Conservation (phyloP, 257 asterid species). For the Fraxinus americana region DNA sequence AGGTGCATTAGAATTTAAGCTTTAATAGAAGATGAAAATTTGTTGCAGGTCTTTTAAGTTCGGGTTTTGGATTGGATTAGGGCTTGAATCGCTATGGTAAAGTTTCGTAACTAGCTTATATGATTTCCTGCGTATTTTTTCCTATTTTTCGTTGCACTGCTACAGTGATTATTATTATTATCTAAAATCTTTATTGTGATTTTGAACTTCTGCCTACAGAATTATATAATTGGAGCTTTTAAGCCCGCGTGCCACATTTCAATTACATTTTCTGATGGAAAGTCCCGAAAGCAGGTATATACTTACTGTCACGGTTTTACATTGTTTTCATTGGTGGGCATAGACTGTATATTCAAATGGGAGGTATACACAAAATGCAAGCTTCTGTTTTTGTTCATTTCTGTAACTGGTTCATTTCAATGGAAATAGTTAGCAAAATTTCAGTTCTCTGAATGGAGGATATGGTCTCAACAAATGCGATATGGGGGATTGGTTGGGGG, state of each 20-base stretch:
- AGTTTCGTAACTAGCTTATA: background rate
- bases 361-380: background rate
- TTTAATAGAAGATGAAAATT: background rate
- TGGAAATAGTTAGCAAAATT: background rate
- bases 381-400: background rate
- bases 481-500: background rate
- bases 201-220: conserved; percentile 27
- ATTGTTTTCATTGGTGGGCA: background rate
- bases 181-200: background rate
- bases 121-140: background rate
- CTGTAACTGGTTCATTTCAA: background rate
- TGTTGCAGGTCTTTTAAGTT: background rate
- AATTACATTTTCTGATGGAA: conserved; percentile 47
- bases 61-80: background rate
- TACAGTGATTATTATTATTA: background rate
- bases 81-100: background rate
- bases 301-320: background rate
- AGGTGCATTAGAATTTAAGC: background rate
- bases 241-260: conserved; percentile 58
- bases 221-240: conserved; percentile 55
- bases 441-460: background rate
- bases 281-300: conserved; percentile 51
- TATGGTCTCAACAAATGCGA: background rate
- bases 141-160: background rate
- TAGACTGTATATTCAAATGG: background rate